phyloP scores from a whole-genome alignment of 345 rosid genomes.

The Cardamine resedifolia region DNA sequence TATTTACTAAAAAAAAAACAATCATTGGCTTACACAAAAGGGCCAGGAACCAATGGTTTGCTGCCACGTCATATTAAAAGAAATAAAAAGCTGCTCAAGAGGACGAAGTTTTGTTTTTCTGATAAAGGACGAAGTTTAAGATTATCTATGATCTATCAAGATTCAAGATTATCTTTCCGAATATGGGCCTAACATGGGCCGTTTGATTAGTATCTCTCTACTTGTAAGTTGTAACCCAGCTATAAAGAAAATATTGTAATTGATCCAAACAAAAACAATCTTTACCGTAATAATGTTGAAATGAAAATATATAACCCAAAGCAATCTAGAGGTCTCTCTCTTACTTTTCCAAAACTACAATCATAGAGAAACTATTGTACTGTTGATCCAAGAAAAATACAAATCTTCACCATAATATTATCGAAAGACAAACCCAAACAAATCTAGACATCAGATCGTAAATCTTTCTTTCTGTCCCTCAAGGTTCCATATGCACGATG shows the following conservation, averaged over 20 bases:
- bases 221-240: too few relatives aligned
- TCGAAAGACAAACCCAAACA: constrained; percentile 26
- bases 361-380: background rate
- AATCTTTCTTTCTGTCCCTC: constrained; percentile 30
- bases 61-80: constrained; percentile 12
- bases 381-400: background rate
- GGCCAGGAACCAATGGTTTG: background rate
- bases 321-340: background rate
- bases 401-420: constrained; percentile 3
- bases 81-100: background rate
- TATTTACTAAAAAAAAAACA: too few relatives aligned
- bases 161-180: background rate
- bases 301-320: background rate
- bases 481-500: constrained; percentile 34
- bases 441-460: constrained; percentile 36
- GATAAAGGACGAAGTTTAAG: too few relatives aligned
- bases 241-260: background rate
- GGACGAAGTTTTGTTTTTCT: too few relatives aligned
- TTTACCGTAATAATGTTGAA: background rate
- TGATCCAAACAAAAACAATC: background rate
- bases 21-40: background rate
- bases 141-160: too few relatives aligned
- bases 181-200: constrained; percentile 23
- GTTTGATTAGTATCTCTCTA: background rate
- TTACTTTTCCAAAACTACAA: background rate